phyloP scores from a whole-genome alignment of 2,329 filamentous ascomycete genomes.

The Lasiodiplodia theobromae region DNA sequence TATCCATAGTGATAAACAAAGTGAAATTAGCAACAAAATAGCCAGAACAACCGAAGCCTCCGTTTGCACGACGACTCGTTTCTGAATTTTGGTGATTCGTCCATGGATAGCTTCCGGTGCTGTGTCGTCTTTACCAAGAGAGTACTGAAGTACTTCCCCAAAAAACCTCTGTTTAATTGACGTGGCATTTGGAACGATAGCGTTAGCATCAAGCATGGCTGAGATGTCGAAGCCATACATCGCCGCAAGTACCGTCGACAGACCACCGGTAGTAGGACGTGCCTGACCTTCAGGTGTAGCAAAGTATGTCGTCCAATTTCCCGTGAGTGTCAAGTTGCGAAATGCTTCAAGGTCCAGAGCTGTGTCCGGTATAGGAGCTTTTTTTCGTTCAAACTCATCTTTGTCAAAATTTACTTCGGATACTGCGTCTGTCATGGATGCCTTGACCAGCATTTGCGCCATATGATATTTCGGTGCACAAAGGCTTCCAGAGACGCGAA shows the following conservation, averaged over 20 bases:
- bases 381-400: background rate
- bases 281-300: background rate
- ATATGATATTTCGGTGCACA: background rate
- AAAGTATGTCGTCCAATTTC: background rate
- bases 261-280: background rate
- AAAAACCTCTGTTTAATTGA: constrained; percentile 36
- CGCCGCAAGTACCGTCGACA: background rate
- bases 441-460: background rate
- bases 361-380: background rate
- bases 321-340: background rate
- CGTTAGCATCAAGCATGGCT: background rate
- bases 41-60: background rate
- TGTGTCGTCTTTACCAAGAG: constrained; percentile 26
- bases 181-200: constrained; percentile 8
- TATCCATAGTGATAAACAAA: background rate
- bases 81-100: background rate
- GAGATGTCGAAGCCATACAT: background rate
- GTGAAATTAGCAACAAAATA: background rate
- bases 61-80: background rate
- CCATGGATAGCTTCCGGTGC: background rate
- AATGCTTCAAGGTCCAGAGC: background rate
- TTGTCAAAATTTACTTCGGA: background rate
- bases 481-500: background rate
- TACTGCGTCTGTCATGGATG: background rate
- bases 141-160: constrained; percentile 32